phyloP scores from a whole-genome alignment of 2,329 filamentous ascomycete species.

The Aureobasidium sp. region DNA sequence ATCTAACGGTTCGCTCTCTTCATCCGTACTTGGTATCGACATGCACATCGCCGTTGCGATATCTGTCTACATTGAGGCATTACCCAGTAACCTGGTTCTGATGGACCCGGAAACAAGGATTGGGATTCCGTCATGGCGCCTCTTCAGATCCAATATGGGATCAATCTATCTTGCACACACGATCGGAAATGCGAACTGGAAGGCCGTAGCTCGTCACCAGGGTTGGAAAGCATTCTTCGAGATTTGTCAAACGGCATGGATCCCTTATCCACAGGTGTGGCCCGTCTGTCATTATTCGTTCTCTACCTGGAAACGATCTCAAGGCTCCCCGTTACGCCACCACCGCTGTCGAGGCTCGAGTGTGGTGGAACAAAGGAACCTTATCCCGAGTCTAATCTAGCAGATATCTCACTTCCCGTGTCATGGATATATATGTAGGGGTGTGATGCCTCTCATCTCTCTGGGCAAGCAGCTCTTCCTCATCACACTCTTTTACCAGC shows the following conservation, averaged over 20 bases:
- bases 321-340: conserved; percentile 8
- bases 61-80: conserved; percentile 2
- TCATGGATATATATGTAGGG: neutral
- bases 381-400: neutral
- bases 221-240: neutral
- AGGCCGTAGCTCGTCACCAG: neutral
- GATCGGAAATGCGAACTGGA: neutral
- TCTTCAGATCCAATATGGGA: neutral
- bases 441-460: neutral
- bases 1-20: neutral
- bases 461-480: neutral
- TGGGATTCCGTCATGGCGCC: neutral
- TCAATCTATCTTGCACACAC: neutral
- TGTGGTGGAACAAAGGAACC: neutral
- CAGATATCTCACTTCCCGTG: neutral
- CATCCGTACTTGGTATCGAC: neutral
- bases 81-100: conserved; percentile 4
- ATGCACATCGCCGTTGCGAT: conserved; percentile 6
- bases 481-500: neutral
- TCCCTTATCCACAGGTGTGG: conserved; percentile 3
- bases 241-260: conserved; percentile 9
- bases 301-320: conserved; percentile 4
- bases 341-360: neutral
- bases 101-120: neutral
- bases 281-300: conserved; percentile 2